Conservation (phyloP, 2,329 filamentous ascomycete genomes). For the Phialemoniopsis sp. region DNA sequence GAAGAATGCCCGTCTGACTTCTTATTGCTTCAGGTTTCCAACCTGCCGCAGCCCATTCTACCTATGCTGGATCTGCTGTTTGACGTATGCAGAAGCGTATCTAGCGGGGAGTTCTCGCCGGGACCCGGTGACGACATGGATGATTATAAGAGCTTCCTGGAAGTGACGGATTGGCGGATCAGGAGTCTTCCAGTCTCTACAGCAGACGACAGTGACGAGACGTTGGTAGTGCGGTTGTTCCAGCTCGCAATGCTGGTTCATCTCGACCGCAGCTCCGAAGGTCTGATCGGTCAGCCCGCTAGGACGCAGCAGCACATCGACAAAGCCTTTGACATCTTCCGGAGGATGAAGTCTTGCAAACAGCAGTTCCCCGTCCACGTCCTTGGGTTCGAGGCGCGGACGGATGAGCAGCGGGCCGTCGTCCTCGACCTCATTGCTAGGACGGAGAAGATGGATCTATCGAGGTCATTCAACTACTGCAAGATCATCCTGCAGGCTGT, state of each 20-base stretch:
- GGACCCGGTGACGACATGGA: constrained; percentile 3
- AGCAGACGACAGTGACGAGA: constrained; percentile 3
- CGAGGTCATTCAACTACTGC: constrained; percentile 13
- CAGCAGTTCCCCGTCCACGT: constrained; percentile 19
- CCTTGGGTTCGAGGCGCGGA: constrained; percentile 19
- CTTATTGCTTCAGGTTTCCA: too few species aligned
- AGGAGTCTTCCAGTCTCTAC: constrained; percentile 6
- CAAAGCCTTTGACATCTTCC: constrained; percentile 17
- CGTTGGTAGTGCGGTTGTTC: constrained; percentile 15
- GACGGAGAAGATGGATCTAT: constrained; percentile 10
- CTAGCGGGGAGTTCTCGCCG: neutral
- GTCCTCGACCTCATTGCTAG: constrained; percentile 21
- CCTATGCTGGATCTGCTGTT: constrained; percentile 12
- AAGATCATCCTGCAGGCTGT: constrained; percentile 18
- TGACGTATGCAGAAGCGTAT: constrained; percentile 12
- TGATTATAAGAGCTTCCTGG: constrained; percentile 14
- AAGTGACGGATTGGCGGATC: constrained; percentile 20
- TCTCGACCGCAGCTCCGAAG: constrained; percentile 16
- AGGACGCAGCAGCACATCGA: constrained; percentile 13
- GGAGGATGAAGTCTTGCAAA: constrained; percentile 11
- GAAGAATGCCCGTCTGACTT: too few species aligned
- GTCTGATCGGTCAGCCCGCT: constrained; percentile 3
- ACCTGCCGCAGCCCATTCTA: neutral
- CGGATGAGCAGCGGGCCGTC: constrained; percentile 14
- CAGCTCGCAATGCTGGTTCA: constrained; percentile 22